Base-by-base conservation (phyloP, 441 rosid genomes). In the Dalechampia spathulata region DNA sequence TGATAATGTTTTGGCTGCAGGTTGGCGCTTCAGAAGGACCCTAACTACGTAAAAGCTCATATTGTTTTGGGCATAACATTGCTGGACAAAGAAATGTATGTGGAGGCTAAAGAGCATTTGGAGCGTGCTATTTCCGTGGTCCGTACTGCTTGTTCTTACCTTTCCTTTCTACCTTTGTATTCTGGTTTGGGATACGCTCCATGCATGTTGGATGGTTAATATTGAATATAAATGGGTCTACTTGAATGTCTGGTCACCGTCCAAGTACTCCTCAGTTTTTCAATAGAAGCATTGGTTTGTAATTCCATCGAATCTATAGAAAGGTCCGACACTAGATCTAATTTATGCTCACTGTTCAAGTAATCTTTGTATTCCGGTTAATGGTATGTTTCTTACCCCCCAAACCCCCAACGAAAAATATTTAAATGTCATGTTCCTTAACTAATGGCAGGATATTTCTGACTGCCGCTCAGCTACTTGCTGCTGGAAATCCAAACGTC, bases 101-200 rank as follows among this genome's bases (percentile, higher is more conserved):
- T 51, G 19, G 96, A 92, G 66, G 90, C 99, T 55, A 52, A 61
- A 66, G 59, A 78, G 57, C 69, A 74, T 75, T 73, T 92, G 55
- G 97, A 89, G 72, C 66, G 57, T 62, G 97, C 88, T 41, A 79
- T 89, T 63, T 72, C 90, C 68, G 83, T 86, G 97, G 98, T 91
- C 55, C 51, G 58, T 3, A 48, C 45, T n/a, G n/a, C n/a, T n/a
- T n/a, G n/a, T n/a, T n/a, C n/a, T n/a, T n/a, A n/a, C n/a, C n/a
- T n/a, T 14, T 19, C 47, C 30, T 14, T 46, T 52, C 13, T 32
- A 4, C 49, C 16, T 20, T 9, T 52, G 25, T 25, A 9, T 11
- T 1, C 41, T 23, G 19, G 30, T 58, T 22, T 6, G 38, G 23
- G 37, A 2, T 9, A 5, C n/a, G n/a, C n/a, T n/a, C n/a, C n/a